phyloP scores from a whole-genome alignment of 495 filamentous ascomycete species.

The Polyplosphaeria fusca region DNA sequence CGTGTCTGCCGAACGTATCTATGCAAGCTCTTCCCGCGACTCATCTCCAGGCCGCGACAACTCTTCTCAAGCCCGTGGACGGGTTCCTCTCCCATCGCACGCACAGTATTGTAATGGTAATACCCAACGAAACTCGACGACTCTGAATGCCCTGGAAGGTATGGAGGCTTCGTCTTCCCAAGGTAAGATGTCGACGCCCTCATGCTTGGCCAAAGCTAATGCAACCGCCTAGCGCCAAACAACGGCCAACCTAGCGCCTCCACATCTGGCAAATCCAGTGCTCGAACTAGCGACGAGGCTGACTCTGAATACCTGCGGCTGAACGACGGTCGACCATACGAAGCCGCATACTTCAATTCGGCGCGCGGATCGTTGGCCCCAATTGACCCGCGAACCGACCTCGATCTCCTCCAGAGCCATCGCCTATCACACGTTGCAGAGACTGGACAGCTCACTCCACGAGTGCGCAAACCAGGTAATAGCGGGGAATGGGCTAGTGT shows the following conservation, averaged over 20 bases:
- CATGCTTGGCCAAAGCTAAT: no score
- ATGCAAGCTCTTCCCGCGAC: constrained; percentile 13
- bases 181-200: constrained; percentile 15
- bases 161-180: constrained; percentile 11
- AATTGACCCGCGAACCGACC: constrained; percentile 30
- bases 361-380: constrained; percentile 1
- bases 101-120: constrained; percentile 29
- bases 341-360: constrained; percentile 29
- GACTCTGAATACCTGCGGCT: constrained; percentile 25
- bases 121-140: constrained; percentile 25
- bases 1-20: constrained; percentile 32
- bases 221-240: no score
- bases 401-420: constrained; percentile 44
- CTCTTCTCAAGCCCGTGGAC: neutral
- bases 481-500: constrained; percentile 33
- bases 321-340: constrained; percentile 19
- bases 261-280: constrained; percentile 20
- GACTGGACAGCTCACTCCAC: constrained; percentile 46
- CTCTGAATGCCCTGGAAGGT: constrained; percentile 33
- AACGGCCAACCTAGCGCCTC: constrained; percentile 11
- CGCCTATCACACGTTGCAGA: constrained; percentile 48
- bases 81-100: neutral
- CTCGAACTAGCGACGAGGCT: constrained; percentile 27
- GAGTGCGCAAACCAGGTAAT: constrained; percentile 32
- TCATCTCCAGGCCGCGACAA: constrained; percentile 16